A percentile compares a stretch with the other conserved stretches of the same genome.
Evolutionary conservation across 208 protist species (phyloP).

Genomic region (Wallacemonas sp.): DNA sequence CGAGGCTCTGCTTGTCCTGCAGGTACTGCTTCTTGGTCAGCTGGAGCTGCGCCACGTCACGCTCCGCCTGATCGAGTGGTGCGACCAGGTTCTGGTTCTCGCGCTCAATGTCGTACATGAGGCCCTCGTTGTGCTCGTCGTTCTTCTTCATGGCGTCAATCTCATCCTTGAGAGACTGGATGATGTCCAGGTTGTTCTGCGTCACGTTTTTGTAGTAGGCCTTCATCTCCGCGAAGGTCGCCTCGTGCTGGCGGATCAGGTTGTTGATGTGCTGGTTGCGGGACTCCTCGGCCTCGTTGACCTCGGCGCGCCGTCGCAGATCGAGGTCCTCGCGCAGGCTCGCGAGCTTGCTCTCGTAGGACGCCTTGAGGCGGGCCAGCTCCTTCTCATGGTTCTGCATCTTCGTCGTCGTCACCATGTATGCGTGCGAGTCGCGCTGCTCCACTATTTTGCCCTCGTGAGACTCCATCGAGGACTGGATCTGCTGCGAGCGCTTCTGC

Average conservation of each 20-base stretch:
- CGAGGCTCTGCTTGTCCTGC: slow-evolving; percentile 94
- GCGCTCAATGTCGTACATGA: slow-evolving; percentile 97
- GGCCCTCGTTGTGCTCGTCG: slow-evolving; percentile 94
- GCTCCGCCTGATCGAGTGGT: slow-evolving; percentile 92
- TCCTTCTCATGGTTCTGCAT: slow-evolving; percentile 87
- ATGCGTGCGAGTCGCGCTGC: slow-evolving; percentile 83
- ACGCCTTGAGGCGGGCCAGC: slow-evolving; percentile 71
- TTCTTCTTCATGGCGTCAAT: slow-evolving; percentile 95
- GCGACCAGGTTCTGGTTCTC: slow-evolving; percentile 95
- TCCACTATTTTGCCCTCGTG: slow-evolving; percentile 87
- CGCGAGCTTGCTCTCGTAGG: slow-evolving; percentile 92
- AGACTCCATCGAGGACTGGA: slow-evolving; percentile 58
- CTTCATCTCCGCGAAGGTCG: slow-evolving; percentile 97
- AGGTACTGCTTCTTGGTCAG: slow-evolving; percentile 93
- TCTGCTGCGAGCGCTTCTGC: slow-evolving; percentile 50
- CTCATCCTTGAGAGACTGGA: slow-evolving; percentile 96
- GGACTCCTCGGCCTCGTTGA: slow-evolving; percentile 95
- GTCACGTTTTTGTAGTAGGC: slow-evolving; percentile 98
- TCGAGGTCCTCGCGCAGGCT: slow-evolving; percentile 91
- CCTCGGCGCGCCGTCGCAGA: slow-evolving; percentile 90
- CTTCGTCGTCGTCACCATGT: slow-evolving; percentile 89
- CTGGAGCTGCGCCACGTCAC: slow-evolving; percentile 89
- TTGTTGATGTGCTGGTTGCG: slow-evolving; percentile 97
- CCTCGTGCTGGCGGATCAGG: slow-evolving; percentile 95
- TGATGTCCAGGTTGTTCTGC: slow-evolving; percentile 97